Percentiles rank a stretch among this genome's conserved stretches.
These are phyloP conservation scores for Linnemannia elongata DNA, from an alignment of 192 early-diverging fungal genomes.

Conservation along the genomic window DNA sequence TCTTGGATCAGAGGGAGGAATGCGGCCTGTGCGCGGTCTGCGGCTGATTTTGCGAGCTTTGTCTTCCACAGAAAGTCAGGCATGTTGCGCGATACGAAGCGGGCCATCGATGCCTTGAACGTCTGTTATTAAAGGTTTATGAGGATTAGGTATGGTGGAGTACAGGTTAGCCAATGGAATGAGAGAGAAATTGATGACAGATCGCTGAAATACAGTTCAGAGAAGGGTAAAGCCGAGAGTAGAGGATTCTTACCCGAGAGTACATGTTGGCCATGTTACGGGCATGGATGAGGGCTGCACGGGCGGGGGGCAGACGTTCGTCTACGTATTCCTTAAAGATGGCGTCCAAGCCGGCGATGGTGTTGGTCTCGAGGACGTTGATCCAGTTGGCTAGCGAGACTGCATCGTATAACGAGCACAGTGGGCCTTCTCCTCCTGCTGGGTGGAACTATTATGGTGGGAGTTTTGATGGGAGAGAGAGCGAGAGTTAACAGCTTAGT, in stretches of 20 bases:
- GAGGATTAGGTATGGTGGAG: background rate
- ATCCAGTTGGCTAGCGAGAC: slow-evolving; percentile 16
- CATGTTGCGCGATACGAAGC: slow-evolving; percentile 6
- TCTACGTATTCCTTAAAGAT: slow-evolving; percentile 14
- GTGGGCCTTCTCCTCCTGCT: background rate
- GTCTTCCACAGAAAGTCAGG: slow-evolving; percentile 3
- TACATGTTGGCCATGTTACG: background rate
- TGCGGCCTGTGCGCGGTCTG: background rate
- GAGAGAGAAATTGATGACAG: background rate
- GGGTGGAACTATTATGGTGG: background rate
- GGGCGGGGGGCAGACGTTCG: background rate
- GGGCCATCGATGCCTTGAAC: background rate
- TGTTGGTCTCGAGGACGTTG: slow-evolving; percentile 6
- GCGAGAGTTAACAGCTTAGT: no score
- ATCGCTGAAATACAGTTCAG: no score
- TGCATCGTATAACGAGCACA: slow-evolving; percentile 3
- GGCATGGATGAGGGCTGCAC: background rate
- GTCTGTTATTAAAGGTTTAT: background rate
- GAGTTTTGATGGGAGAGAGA: no score
- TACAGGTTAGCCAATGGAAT: no score
- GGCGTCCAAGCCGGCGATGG: background rate
- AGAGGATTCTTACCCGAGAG: background rate
- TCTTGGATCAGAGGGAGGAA: slow-evolving; percentile 10
- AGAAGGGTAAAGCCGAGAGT: no score
- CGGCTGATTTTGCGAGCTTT: background rate